A percentile compares a stretch with the other conserved stretches of the same genome.
phyloP scores from a whole-genome alignment of 805 yeast species.

The Metschnikowia lochheadii region DNA sequence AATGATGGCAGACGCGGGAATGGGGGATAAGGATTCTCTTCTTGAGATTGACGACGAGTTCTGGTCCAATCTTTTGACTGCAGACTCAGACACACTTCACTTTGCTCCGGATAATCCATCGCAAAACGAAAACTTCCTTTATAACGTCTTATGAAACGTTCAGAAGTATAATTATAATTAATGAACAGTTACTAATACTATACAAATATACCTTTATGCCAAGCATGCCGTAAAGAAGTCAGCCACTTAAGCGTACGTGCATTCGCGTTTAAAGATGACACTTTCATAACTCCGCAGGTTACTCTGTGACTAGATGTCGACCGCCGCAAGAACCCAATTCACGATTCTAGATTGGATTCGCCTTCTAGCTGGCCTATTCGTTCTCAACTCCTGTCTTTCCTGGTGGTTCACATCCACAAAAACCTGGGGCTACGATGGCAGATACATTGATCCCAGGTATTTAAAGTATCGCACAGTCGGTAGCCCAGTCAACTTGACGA shows the following conservation, averaged over 20 bases:
- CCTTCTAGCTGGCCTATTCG: constrained; percentile 42
- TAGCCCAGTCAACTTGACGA: constrained; percentile 31
- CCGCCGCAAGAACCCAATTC: constrained; percentile 1
- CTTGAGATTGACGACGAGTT: constrained; percentile 64
- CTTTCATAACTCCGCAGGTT: not conserved
- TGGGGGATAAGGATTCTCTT: constrained; percentile 32
- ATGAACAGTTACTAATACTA: not conserved
- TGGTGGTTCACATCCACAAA: constrained; percentile 55
- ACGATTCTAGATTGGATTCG: constrained; percentile 39
- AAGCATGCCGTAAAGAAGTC: not conserved
- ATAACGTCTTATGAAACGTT: constrained; percentile 5
- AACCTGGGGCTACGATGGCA: constrained; percentile 60
- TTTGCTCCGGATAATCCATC: constrained; percentile 24
- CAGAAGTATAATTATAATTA: not conserved
- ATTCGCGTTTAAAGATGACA: not conserved
- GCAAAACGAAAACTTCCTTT: constrained; percentile 12
- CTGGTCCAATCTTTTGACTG: constrained; percentile 56
- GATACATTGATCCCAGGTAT: constrained; percentile 43
- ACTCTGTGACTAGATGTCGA: not conserved
- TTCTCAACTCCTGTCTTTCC: constrained; percentile 47
- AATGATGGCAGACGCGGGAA: constrained; percentile 3
- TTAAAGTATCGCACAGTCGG: constrained; percentile 23
- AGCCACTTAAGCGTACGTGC: not conserved
- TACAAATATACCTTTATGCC: not conserved
- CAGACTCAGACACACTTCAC: constrained; percentile 31